phyloP scores from a whole-genome alignment of 176 grass and related monocot species.

The Rhynchospora breviuscula region DNA sequence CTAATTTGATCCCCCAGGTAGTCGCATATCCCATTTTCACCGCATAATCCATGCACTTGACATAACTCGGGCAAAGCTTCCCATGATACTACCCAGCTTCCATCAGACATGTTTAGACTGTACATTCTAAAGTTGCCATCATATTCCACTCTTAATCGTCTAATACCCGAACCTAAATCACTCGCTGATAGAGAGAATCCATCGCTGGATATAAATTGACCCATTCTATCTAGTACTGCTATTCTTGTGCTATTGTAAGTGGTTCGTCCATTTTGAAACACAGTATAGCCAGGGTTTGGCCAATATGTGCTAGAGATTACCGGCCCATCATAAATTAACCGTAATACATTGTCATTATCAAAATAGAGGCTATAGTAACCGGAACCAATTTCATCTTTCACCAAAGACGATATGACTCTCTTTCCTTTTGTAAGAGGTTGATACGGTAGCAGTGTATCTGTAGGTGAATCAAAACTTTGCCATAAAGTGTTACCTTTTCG shows the following conservation, averaged over 20 bases:
- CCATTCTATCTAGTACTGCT: conserved; percentile 29
- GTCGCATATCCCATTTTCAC: conserved; percentile 56
- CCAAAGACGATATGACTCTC: neutral
- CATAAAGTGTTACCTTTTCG: conserved; percentile 31
- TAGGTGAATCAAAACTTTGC: conserved; percentile 42
- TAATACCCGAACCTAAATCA: conserved; percentile 25
- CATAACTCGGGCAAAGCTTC: conserved; percentile 51
- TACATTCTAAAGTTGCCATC: conserved; percentile 76
- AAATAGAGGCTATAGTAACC: conserved; percentile 43
- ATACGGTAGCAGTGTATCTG: conserved; percentile 38
- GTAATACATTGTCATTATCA: conserved; percentile 61
- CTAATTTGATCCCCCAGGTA: conserved; percentile 26
- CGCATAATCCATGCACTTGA: conserved; percentile 58
- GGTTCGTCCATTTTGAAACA: conserved; percentile 12
- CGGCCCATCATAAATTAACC: conserved; percentile 45
- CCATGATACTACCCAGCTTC: conserved; percentile 39
- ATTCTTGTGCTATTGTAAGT: conserved; percentile 35
- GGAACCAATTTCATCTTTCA: neutral
- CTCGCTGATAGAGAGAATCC: conserved; percentile 13
- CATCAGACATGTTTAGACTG: conserved; percentile 44
- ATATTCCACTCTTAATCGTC: conserved; percentile 46
- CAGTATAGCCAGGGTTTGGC: conserved; percentile 23
- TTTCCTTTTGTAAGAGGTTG: conserved; percentile 31
- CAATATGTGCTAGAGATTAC: conserved; percentile 63
- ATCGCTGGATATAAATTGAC: conserved; percentile 48